Percentiles rank a stretch among this genome's conserved stretches.
Conservation (phyloP, 139 green algal species). For the Raphidocelis subcapitata region DNA sequence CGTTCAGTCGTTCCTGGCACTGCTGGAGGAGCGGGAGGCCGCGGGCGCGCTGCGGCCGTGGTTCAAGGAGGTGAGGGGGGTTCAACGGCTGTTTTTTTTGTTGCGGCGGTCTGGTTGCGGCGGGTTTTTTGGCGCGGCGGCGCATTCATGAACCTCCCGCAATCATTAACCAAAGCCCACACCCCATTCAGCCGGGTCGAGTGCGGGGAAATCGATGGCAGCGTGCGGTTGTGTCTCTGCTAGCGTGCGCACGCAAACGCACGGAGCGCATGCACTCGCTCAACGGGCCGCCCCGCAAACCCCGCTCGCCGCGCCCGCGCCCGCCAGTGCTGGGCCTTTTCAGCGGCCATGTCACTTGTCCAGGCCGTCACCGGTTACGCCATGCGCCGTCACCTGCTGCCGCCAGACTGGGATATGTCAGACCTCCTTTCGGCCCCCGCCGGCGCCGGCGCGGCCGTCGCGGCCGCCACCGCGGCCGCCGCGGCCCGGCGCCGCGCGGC, state of each 20-base stretch:
- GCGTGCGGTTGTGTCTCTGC: no score
- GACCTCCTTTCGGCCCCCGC: neutral
- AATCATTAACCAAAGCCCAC: no score
- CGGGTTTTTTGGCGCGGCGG: no score
- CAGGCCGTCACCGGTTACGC: constrained; percentile 14
- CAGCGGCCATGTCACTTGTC: constrained; percentile 53
- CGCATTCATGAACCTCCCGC: no score
- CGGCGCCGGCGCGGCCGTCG: neutral
- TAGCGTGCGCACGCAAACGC: no score
- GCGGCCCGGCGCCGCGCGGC: neutral
- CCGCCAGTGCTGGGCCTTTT: constrained; percentile 65
- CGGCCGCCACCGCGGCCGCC: constrained; percentile 7
- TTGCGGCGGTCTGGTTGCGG: no score
- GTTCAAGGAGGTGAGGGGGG: constrained; percentile 55
- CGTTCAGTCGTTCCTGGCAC: constrained; percentile 41
- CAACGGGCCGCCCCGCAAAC: no score
- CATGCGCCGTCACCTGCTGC: neutral
- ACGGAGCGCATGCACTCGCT: no score
- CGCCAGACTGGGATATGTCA: constrained; percentile 9
- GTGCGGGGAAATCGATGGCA: no score
- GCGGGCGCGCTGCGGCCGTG: constrained; percentile 28
- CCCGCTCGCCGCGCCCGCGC: no score
- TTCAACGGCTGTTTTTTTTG: no score
- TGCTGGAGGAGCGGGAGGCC: constrained; percentile 41
- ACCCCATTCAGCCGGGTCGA: no score